phyloP scores from a whole-genome alignment of 352 stramenopile genomes.

The Thraustochytrium striatum region DNA sequence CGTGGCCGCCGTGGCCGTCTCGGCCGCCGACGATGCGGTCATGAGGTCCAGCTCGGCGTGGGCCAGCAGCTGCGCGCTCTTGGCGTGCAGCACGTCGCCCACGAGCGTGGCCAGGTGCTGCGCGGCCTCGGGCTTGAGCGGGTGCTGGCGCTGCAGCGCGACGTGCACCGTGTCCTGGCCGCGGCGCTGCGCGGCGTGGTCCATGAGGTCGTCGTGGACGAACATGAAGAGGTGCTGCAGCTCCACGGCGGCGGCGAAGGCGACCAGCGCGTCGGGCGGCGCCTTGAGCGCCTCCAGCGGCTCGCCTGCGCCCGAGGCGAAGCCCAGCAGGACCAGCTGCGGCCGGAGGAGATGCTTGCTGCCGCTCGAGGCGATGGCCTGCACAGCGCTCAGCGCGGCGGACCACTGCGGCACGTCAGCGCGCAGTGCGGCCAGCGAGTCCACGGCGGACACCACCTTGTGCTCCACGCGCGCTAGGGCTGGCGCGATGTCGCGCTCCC shows the following conservation, averaged over 20 bases:
- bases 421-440: background rate
- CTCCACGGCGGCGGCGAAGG: constrained; percentile 44
- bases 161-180: constrained; percentile 49
- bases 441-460: background rate
- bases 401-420: constrained; percentile 21
- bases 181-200: constrained; percentile 17
- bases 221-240: constrained; percentile 51
- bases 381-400: background rate
- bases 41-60: background rate
- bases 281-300: background rate
- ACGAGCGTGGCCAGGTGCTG: constrained; percentile 45
- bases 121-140: background rate
- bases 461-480: background rate
- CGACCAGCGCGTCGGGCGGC: background rate
- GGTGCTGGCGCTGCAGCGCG: background rate
- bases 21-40: background rate
- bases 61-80: constrained; percentile 9
- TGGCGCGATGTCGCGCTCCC: background rate
- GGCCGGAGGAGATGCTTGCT: constrained; percentile 44
- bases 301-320: background rate
- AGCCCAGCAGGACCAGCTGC: constrained; percentile 39
- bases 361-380: background rate
- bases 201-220: constrained; percentile 49
- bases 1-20: no score
- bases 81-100: constrained; percentile 46